Evolutionary conservation across 441 rosid genomes (phyloP).

Genomic region (Arabidopsis hybrid): DNA sequence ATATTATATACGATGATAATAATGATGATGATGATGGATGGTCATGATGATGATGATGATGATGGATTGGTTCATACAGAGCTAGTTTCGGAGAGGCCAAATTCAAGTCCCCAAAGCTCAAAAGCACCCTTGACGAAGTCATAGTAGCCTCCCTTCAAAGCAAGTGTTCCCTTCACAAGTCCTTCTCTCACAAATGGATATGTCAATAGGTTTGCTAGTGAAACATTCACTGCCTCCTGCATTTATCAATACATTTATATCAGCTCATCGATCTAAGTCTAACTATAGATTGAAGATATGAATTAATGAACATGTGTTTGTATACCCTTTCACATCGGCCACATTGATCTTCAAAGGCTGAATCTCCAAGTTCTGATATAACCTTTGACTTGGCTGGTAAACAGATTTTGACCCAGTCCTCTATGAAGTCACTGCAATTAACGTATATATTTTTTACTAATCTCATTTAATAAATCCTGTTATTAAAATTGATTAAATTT

Average conservation of each 20-base stretch:
- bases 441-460: not conserved
- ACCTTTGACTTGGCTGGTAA: slow-evolving; percentile 85
- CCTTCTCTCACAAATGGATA: slow-evolving; percentile 72
- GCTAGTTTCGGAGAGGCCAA: slow-evolving; percentile 47
- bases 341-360: slow-evolving; percentile 62
- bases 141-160: slow-evolving; percentile 70
- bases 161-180: slow-evolving; percentile 49
- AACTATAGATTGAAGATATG: slow-evolving; percentile 8
- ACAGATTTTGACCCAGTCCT: slow-evolving; percentile 92
- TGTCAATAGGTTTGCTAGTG: slow-evolving; percentile 61
- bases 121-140: slow-evolving; percentile 63
- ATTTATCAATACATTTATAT: slow-evolving; percentile 5
- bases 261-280: not conserved
- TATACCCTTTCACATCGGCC: slow-evolving; percentile 75
- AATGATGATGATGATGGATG: slow-evolving; percentile 35
- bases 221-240: slow-evolving; percentile 74
- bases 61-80: slow-evolving; percentile 50
- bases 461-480: not conserved
- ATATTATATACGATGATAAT: slow-evolving; percentile 13
- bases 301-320: slow-evolving; percentile 1
- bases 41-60: slow-evolving; percentile 36
- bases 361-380: slow-evolving; percentile 50
- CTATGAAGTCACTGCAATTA: slow-evolving; percentile 86
- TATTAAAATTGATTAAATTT: not conserved
- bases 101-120: slow-evolving; percentile 68